Base-by-base conservation (phyloP, 169 alveolate genomes). In the Theileria sp. region DNA sequence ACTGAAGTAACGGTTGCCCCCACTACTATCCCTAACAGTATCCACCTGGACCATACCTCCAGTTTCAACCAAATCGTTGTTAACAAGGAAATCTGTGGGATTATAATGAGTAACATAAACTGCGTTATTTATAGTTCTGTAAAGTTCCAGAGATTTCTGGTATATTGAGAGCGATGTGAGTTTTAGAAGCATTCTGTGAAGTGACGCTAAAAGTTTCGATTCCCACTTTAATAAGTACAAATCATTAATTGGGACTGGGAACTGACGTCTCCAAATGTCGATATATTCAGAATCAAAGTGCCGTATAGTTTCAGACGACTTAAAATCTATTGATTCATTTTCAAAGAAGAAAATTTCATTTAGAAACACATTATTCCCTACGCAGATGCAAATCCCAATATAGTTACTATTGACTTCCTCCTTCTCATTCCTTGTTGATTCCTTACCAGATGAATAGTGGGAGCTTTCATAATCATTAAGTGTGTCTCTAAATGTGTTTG, bases 161-260 rank as follows among this genome's bases (percentile, higher is more conserved):
- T 96, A 93, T 65, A 94, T 87, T 32, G 88, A 92, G 88, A 90
- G 93, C 13, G 89, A 58, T 21, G 64, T 54, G 88, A 91, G 80
- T 10, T 80, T 75, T 50, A 75, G 87, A 34, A 79, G 67, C 84
- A 91, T 82, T 44, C 88, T 60, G 23, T 91, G 92, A 34, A 91
- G 75, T 15, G 93, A 86, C 34, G 58, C 69, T 54, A 91, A 78
- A 58, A 88, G 80, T 61, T 68, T 71, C 36, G 88, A 69, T 72
- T 91, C 94, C 94, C 94, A 91, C 72, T 86, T 73, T 67, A 91
- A 65, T n/a, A 86, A 79, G 77, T 91, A 88, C 71, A 91, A 72
- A 80, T 91, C 94, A 65, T 91, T 83, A 51, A 86, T 76, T 38
- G 89, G 84, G 38, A 72, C 89, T 9, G 87, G 92, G 62, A 91